Base-by-base conservation (phyloP, 1,284 basidiomycete species). In the Tausonia pullulans region DNA sequence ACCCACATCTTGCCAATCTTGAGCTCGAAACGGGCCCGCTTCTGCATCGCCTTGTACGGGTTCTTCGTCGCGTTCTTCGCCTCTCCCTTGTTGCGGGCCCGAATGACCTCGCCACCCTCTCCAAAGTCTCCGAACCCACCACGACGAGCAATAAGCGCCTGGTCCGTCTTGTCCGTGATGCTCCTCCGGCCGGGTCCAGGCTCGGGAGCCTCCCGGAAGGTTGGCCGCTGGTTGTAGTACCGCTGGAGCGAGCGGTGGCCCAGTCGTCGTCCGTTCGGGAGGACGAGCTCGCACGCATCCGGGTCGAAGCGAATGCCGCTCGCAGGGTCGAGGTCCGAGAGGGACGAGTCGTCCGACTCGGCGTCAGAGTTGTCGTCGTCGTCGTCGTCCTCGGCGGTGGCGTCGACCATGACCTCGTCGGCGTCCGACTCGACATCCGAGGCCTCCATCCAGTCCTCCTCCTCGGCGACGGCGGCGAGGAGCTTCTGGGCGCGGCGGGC, bases 81-180 rank as follows among this genome's bases (percentile, higher is more conserved):
- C 78, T 98, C 94, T 3, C 96, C 96, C 11, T 83, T 82, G 78
- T 98, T 98, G 57, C 91, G 81, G n/a, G 90, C 93, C 74, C 87
- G 90, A 67, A 96, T 82, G 10, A 92, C 85, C 52, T 91, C 83
- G 10, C 83, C 85, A 3, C 90, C 91, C 8, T 77, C 76, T 2
- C 91, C 91, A 72, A 81, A 92, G 3, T 88, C 90, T 41, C 91
- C 91, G 67, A 85, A 90, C 2, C 88, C 92, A 59, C 89, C 91
- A 69, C 82, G 87, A n/a, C 83, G 78, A 0, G 93, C 90, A 0
- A 96, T 85, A 45, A 96, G 79, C 0, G 85, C 86, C 0, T 84
- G 84, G 69, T 88, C 86, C 71, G 88, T 92, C 74, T 92, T 88
- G 1, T 84, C 83, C 6, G 93, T 86, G 85, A 4, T 84, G 83